Evolutionary conservation across 306 rosid species (phyloP), one percentile per base, ranked within the genome.

Genomic region (Fragaria iinumae): DNA sequence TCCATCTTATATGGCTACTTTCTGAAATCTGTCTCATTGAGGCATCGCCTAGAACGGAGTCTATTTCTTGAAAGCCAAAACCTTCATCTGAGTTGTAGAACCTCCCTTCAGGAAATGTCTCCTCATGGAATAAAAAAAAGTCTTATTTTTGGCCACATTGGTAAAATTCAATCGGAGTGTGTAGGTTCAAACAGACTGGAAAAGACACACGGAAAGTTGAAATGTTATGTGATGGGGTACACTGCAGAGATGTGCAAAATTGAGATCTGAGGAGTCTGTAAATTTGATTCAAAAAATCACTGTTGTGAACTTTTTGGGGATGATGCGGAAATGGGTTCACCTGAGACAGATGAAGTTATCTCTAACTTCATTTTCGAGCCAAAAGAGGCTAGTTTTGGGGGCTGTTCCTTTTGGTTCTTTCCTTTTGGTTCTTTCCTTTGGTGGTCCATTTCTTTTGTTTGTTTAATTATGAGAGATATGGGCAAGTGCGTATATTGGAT

Each of bases 401-500:
- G 99, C 93, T 77, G 96, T 92, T 80, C 97, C 99, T 49, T 96
- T 96, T 82, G 99, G 99, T 72, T 84, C 92, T 13, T 92, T 95
- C 81, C 87, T 49, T 96, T 96, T 82, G 99, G 99, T 72, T 84
- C 92, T 13, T 92, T 95, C 81, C 87, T 27, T 27, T 27, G 32
- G 32, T 29, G 32, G 32, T 29, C 32, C 32, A 29, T 29, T 1
- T 29, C 32, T 29, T 29, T 29, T 29, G 32, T 29, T 29, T 29
- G 32, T 29, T 29, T 27, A 27, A 27, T 29, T 29, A 29, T 1
- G 2, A 2, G 32, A 29, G 32, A 29, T 29, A 29, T 29, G 32
- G 32, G 32, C 32, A 29, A 29, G 32, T 29, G 32, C 32, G 29
- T 29, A 29, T 29, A 29, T 29, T 29, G 32, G 32, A 29, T 29